Evolutionary conservation across 768 basidiomycete species (phyloP).

Genomic region (Suillus placidus): DNA sequence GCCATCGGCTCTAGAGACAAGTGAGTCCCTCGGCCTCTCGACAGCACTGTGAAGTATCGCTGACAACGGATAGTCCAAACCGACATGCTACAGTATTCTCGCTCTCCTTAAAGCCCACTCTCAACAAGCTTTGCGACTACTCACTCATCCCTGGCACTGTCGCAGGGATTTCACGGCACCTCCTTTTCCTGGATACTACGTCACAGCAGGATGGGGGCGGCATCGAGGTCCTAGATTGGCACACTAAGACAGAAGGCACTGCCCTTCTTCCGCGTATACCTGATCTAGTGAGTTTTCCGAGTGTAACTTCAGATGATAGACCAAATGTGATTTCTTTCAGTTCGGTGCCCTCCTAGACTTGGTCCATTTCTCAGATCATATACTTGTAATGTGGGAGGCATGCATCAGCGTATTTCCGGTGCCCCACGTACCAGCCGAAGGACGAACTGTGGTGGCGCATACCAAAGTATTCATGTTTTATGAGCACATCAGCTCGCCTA

Average conservation of each 20-base stretch:
- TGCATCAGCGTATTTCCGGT: constrained; percentile 29
- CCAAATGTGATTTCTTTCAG: constrained; percentile 10
- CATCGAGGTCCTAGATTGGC: constrained; percentile 31
- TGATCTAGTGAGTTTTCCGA: constrained; percentile 22
- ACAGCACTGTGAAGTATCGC: neutral
- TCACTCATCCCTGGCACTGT: constrained; percentile 23
- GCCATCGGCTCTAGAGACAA: constrained; percentile 22
- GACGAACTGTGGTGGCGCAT: constrained; percentile 23
- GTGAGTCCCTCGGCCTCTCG: constrained; percentile 6
- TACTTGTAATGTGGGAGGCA: constrained; percentile 31
- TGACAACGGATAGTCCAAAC: constrained; percentile 13
- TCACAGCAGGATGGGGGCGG: constrained; percentile 19
- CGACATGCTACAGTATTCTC: constrained; percentile 24
- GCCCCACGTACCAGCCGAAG: constrained; percentile 24
- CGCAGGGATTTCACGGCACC: constrained; percentile 25
- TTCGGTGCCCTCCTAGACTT: constrained; percentile 30
- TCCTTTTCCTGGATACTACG: constrained; percentile 27
- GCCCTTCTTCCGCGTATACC: constrained; percentile 25
- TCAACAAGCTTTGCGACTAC: constrained; percentile 25
- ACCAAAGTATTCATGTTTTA: constrained; percentile 30
- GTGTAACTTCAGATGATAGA: neutral
- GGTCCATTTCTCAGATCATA: constrained; percentile 22
- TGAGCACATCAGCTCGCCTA: constrained; percentile 24
- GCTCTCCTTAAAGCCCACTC: constrained; percentile 21
- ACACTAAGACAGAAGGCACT: constrained; percentile 22